Evolutionary conservation across 140 eudicot species (phyloP).

Genomic region (Bidens hawaiensis): DNA sequence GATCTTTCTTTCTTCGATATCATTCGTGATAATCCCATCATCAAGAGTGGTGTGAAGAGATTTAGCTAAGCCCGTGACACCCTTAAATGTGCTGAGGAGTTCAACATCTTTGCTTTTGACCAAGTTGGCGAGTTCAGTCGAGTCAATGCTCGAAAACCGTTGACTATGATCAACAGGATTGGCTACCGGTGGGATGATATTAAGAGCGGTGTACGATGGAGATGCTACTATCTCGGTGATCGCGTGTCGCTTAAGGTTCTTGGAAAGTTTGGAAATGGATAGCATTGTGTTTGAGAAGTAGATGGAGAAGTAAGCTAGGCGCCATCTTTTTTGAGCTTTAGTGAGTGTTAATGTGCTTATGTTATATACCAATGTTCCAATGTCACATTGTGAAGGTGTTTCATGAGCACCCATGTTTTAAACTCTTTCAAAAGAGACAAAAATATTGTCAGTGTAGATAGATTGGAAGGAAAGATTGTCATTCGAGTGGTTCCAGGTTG

Average conservation of each 20-base stretch:
- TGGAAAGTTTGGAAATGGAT: conserved; percentile 32
- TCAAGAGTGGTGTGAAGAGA: conserved; percentile 32
- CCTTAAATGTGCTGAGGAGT: conserved; percentile 28
- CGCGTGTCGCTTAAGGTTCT: conserved; percentile 5
- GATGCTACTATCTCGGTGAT: conserved; percentile 9
- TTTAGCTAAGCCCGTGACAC: conserved; percentile 38
- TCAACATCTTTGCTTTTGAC: conserved; percentile 40
- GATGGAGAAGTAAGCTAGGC: conserved; percentile 50
- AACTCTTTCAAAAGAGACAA: background rate
- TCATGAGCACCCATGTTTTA: conserved; percentile 19
- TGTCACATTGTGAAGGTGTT: conserved; percentile 14
- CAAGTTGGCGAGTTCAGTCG: conserved; percentile 30
- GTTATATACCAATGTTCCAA: conserved; percentile 31
- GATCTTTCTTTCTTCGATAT: conserved; percentile 10
- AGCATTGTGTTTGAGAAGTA: conserved; percentile 45
- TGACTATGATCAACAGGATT: conserved; percentile 16
- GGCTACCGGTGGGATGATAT: conserved; percentile 16
- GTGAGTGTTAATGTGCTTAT: conserved; percentile 47
- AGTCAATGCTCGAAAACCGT: conserved; percentile 25
- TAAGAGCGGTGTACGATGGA: conserved; percentile 40
- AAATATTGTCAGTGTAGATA: background rate
- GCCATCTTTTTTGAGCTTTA: conserved; percentile 68
- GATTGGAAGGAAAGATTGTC: background rate
- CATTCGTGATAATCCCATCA: conserved; percentile 25
- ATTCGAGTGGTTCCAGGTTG: background rate